Percentiles rank a stretch among this genome's conserved stretches.
phyloP scores from a whole-genome alignment of 2,329 filamentous ascomycete species.

The Fusarium newnesense region DNA sequence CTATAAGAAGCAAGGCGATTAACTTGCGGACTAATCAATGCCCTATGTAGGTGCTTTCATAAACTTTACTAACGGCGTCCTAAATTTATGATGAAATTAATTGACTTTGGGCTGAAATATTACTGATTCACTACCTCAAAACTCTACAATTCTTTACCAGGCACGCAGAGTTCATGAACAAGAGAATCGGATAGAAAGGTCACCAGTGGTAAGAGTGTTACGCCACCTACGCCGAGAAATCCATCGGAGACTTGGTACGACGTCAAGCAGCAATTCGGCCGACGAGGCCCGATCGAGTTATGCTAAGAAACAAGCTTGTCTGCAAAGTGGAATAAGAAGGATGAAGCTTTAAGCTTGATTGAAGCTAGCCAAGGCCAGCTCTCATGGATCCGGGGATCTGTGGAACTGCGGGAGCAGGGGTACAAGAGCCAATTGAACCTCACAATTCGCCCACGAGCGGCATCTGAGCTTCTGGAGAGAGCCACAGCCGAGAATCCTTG shows the following conservation, averaged over 20 bases:
- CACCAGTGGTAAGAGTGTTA: neutral
- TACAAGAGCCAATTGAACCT: constrained; percentile 28
- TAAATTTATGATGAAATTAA: neutral
- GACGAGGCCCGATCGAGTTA: constrained; percentile 30
- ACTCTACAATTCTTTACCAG: neutral
- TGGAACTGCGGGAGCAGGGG: constrained; percentile 32
- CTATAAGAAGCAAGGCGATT: neutral
- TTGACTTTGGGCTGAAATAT: neutral
- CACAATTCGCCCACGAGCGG: constrained; percentile 37
- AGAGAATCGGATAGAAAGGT: neutral
- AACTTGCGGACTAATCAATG: neutral
- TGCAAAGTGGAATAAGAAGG: constrained; percentile 2
- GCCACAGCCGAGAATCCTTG: constrained; percentile 20
- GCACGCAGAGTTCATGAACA: neutral
- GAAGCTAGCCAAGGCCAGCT: constrained; percentile 13
- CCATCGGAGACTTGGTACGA: neutral
- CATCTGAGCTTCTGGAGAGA: constrained; percentile 16
- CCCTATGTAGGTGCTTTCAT: neutral
- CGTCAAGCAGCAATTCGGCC: constrained; percentile 22
- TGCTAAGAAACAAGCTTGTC: constrained; percentile 40
- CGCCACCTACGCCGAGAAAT: constrained; percentile 13
- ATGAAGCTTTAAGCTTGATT: constrained; percentile 29
- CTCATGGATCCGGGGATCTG: constrained; percentile 25
- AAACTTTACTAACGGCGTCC: neutral
- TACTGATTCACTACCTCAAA: neutral